Base-by-base conservation (phyloP, 768 basidiomycete species). In the Cystobasidium ongulense region DNA sequence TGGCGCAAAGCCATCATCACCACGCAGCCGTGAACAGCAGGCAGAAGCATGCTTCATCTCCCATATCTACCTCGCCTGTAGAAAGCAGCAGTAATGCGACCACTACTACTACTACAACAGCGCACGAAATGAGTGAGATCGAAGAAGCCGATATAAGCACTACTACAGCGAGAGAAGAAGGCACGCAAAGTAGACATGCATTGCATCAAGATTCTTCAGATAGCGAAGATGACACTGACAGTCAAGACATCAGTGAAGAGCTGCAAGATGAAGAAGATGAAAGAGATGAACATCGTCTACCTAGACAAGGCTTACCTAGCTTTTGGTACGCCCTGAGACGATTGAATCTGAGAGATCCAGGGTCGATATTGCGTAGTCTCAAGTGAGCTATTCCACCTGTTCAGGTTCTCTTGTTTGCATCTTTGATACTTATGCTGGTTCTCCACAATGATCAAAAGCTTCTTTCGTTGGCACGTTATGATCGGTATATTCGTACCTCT, bases 401-500 rank as follows among this genome's bases (percentile, higher is more conserved):
- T 8, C 21, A 23, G 8, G n/a, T 11, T 54, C 29, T 10, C n/a
- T 23, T 10, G n/a, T 23, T 23, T 29, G 8, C 53, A 8, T 23
- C 29, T 54, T 29, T 29, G 7, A 7, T 29, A 7, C 53, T n/a
- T 29, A 23, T 41, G 39, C 18, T 41, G 39, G 7, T 41, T 41
- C 39, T 41, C 18, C 10, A n/a, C 53, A 15, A 15, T 27, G 5
- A 7, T 5, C 38, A 67, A n/a, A n/a, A n/a, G 65, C 65, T 67
- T 67, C 65, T 67, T 67, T 27, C 41, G 65, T 5, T 67, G 65
- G 65, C 65, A 67, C 53, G 65, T 67, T 29, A 46, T 67, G n/a
- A 53, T 53, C 17, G 65, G 65, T 41, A 23, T 67, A 1, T 10
- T 53, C 7, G 29, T 67, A 10, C 65, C 65, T 15, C 27, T 36